Evolutionary conservation across 1,139 yeast genomes (phyloP).

Genomic region (Magnusiomyces paraingens): DNA sequence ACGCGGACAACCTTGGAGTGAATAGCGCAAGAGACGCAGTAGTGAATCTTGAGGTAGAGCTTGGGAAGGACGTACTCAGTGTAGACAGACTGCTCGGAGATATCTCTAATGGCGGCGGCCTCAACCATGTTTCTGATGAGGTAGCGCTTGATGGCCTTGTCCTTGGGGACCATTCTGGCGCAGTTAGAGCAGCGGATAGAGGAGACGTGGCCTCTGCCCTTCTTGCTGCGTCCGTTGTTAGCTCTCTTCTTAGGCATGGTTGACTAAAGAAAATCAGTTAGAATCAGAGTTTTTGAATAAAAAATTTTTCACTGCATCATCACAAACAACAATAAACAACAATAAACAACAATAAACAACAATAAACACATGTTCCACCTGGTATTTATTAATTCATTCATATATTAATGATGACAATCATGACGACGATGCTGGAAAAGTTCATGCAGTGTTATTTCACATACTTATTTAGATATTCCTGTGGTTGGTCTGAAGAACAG

Average conservation of each 20-base stretch:
- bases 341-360: too few relatives aligned
- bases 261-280: conserved; percentile 26
- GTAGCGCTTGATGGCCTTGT: conserved; percentile 99
- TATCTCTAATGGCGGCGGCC: conserved; percentile 99
- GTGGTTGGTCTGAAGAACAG: conserved; percentile 3
- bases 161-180: conserved; percentile 99
- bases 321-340: too few relatives aligned
- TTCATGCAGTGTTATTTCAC: too few relatives aligned
- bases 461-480: not conserved
- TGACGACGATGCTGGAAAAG: too few relatives aligned
- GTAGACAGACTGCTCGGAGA: conserved; percentile 99
- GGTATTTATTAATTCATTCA: too few relatives aligned
- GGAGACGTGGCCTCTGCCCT: conserved; percentile 99
- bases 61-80: conserved; percentile 99
- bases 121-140: conserved; percentile 99
- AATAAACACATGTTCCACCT: too few relatives aligned
- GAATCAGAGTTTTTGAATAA: not conserved
- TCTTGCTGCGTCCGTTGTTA: conserved; percentile 99
- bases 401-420: too few relatives aligned
- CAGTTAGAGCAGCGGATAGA: conserved; percentile 99
- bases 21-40: conserved; percentile 99
- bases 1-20: conserved; percentile 99
- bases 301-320: not conserved
- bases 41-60: conserved; percentile 99
- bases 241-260: conserved; percentile 99